Evolutionary conservation across 768 basidiomycete species (phyloP).

Genomic region (Xerocomus potaroensis): DNA sequence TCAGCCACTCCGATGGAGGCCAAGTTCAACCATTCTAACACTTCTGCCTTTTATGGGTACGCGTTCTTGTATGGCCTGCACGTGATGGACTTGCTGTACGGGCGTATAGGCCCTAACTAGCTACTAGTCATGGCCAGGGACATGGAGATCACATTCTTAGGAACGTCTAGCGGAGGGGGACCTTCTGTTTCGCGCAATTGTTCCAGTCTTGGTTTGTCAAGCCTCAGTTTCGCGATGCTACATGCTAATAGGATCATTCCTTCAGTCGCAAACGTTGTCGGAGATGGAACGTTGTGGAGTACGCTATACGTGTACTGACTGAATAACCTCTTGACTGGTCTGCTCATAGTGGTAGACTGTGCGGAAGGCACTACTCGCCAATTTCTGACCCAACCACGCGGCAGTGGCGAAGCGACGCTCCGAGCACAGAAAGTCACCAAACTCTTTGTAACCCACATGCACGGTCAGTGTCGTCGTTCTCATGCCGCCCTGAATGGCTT

Average conservation of each 20-base stretch:
- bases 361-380: conserved; percentile 78
- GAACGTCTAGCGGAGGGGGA: conserved; percentile 74
- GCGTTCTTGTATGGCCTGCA: conserved; percentile 6
- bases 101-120: not conserved
- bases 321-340: conserved; percentile 1
- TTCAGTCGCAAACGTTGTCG: conserved; percentile 49
- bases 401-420: conserved; percentile 28
- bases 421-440: conserved; percentile 50
- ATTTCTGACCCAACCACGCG: conserved; percentile 51
- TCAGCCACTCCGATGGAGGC: conserved; percentile 10
- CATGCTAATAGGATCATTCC: conserved; percentile 3
- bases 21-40: conserved; percentile 15
- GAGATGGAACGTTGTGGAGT: conserved; percentile 67
- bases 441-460: conserved; percentile 85
- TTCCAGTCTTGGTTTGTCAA: conserved; percentile 48
- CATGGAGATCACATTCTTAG: conserved; percentile 66
- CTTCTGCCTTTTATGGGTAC: conserved; percentile 21
- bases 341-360: conserved; percentile 68
- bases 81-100: conserved; percentile 9
- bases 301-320: conserved; percentile 19
- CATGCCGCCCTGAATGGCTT: not conserved
- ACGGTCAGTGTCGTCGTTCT: conserved; percentile 41
- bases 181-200: conserved; percentile 71
- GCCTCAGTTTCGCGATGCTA: not conserved
- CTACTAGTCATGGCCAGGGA: conserved; percentile 30